These are phyloP conservation scores for Cutaneotrichosporon spelunceum DNA, from an alignment of 1,284 basidiomycete genomes.

Conservation along the genomic window DNA sequence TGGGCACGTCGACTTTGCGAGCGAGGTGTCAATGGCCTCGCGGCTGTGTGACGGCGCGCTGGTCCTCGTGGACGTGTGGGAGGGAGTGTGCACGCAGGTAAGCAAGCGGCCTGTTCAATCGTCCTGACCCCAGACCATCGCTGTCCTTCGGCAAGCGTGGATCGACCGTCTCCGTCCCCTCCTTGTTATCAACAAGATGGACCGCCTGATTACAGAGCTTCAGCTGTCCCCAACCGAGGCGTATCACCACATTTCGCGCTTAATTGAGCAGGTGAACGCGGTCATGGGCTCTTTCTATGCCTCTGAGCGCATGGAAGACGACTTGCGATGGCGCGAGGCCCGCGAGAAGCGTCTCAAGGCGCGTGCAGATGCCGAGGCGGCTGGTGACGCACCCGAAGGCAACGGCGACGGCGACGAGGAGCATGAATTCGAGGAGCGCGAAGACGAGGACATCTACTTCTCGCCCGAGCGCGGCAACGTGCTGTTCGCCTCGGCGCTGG, in stretches of 20 bases:
- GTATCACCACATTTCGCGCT: slow-evolving; percentile 85
- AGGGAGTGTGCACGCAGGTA: slow-evolving; percentile 97
- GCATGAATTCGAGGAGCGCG: slow-evolving; percentile 78
- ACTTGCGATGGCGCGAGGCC: slow-evolving; percentile 88
- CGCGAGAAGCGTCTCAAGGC: slow-evolving; percentile 74
- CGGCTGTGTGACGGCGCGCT: slow-evolving; percentile 92
- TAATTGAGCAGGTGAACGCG: slow-evolving; percentile 97
- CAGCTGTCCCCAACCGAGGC: slow-evolving; percentile 88
- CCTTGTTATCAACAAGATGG: slow-evolving; percentile 96
- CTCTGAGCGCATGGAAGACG: slow-evolving; percentile 94
- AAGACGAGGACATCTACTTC: slow-evolving; percentile 97
- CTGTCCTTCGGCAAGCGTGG: slow-evolving; percentile 94
- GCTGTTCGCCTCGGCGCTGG: slow-evolving; percentile 91
- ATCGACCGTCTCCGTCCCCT: slow-evolving; percentile 82
- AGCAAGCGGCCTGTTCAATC: slow-evolving; percentile 29
- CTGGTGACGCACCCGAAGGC: slow-evolving; percentile 31
- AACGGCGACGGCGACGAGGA: slow-evolving; percentile 44
- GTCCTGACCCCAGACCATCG: slow-evolving; percentile 68
- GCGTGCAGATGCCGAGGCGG: slow-evolving; percentile 61
- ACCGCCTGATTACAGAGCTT: slow-evolving; percentile 91
- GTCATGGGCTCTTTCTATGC: slow-evolving; percentile 97
- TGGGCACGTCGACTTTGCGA: slow-evolving; percentile 97
- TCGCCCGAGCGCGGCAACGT: slow-evolving; percentile 95
- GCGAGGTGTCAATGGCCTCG: slow-evolving; percentile 91
- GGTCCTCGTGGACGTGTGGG: slow-evolving; percentile 95